These are phyloP conservation scores for Raphanus sativus DNA, from an alignment of 345 rosid species.

Conservation along the genomic window DNA sequence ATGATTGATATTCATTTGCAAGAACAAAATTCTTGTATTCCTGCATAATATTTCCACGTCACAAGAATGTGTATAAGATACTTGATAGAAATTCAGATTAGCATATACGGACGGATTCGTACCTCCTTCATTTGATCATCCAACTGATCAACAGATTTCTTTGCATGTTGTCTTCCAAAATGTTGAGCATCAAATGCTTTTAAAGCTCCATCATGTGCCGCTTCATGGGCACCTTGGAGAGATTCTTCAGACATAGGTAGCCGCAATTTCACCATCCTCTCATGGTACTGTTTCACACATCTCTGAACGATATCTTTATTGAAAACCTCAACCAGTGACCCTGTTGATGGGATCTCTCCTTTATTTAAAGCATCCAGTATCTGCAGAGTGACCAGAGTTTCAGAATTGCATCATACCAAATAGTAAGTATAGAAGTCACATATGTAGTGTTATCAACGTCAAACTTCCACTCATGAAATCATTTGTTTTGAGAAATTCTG, in stretches of 20 bases:
- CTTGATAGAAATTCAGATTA: neutral
- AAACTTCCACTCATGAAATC: too few relatives aligned
- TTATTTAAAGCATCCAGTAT: constrained; percentile 96
- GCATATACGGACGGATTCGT: constrained; percentile 5
- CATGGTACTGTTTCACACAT: constrained; percentile 79
- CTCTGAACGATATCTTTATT: constrained; percentile 88
- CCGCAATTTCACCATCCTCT: constrained; percentile 54
- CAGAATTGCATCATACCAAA: neutral
- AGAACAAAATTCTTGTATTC: constrained; percentile 62
- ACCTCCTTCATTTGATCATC: constrained; percentile 88
- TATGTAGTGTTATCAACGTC: too few relatives aligned
- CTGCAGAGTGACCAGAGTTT: constrained; percentile 46
- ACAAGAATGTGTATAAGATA: neutral
- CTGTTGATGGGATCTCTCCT: constrained; percentile 99
- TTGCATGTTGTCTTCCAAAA: constrained; percentile 93
- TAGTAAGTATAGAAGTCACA: neutral
- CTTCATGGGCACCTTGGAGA: constrained; percentile 68
- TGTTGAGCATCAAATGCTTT: constrained; percentile 82
- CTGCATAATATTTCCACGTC: constrained; percentile 45
- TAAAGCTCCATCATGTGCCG: constrained; percentile 55
- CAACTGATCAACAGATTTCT: constrained; percentile 73
- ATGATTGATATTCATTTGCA: constrained; percentile 77
- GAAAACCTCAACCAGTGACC: constrained; percentile 96
- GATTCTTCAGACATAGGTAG: constrained; percentile 70
- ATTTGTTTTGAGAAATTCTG: neutral